These are phyloP conservation scores for Lipomyces lipofer DNA, from an alignment of 805 yeast genomes.

Conservation along the genomic window DNA sequence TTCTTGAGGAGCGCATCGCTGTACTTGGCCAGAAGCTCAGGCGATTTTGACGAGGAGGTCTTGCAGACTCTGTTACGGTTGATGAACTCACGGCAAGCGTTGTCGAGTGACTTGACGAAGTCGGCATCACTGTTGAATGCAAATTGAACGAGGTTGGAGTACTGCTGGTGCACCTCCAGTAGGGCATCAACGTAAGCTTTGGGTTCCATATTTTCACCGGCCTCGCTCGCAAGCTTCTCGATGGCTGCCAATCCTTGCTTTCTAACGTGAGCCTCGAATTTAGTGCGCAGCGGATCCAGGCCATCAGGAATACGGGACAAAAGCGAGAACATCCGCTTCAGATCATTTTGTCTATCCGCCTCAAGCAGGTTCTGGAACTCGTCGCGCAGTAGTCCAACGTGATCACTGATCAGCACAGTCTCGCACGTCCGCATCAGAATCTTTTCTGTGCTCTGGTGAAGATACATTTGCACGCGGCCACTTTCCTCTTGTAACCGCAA, in stretches of 20 bases:
- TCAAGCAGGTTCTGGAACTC: constrained; percentile 77
- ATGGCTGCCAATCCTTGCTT: constrained; percentile 62
- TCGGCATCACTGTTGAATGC: constrained; percentile 75
- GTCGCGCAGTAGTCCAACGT: constrained; percentile 70
- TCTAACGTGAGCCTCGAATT: constrained; percentile 72
- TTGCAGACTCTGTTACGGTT: constrained; percentile 76
- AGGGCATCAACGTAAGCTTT: constrained; percentile 77
- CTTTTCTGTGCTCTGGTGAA: constrained; percentile 83
- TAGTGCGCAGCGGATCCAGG: constrained; percentile 70
- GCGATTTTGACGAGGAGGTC: constrained; percentile 65
- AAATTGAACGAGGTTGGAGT: constrained; percentile 58
- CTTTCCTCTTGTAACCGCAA: constrained; percentile 81
- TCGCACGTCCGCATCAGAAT: constrained; percentile 76
- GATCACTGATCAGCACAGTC: constrained; percentile 72
- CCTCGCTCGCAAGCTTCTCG: constrained; percentile 51
- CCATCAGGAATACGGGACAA: constrained; percentile 78
- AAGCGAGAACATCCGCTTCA: constrained; percentile 72
- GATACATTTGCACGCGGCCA: constrained; percentile 69
- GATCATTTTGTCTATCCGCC: constrained; percentile 68
- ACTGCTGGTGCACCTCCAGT: constrained; percentile 67
- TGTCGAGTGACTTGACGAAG: constrained; percentile 84
- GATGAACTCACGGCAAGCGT: constrained; percentile 81
- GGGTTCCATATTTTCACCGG: constrained; percentile 55
- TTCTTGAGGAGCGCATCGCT: constrained; percentile 80
- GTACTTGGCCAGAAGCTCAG: constrained; percentile 87